Base-by-base conservation (phyloP, 2,329 filamentous ascomycete genomes). In the Orbilia quercus region DNA sequence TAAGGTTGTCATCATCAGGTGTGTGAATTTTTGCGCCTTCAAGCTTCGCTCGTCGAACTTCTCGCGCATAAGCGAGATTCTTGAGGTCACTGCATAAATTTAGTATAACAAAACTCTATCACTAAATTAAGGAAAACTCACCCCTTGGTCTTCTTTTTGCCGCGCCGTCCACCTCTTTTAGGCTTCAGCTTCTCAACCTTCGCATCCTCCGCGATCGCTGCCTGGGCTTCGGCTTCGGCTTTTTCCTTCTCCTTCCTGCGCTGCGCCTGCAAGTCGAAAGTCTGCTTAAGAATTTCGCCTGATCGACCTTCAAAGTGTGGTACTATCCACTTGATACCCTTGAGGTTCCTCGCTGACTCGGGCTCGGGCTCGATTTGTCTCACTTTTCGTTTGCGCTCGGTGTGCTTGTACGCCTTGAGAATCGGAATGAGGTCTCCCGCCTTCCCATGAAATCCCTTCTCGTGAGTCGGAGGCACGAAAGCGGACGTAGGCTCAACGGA, bases 1-100 rank as follows among this genome's bases (percentile, higher is more conserved):
- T 71, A 71, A 71, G 66, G 38, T 71, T 71, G 57, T 71, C 66
- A 14, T 71, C 66, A 47, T 71, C 66, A 9, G 66, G 66, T n/a
- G 66, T 71, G 18, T 71, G 66, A 47, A 64, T 71, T 28, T 60
- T 72, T 18, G 67, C 60, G n/a, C 67, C 67, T 25, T 64, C 67
- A 22, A 72, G 55, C 34, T 72, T 72, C 5, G 67, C 67, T 16
- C 67, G 44, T 14, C 67, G 67, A 45, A 72, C 67, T 25, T 72
- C 67, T 5, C 67, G 67, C n/a, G 67, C 67, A 25, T 72, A 72
- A 3, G 67, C 67, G 20, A 72, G 50, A 12, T 72, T 72, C 53
- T 72, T 72, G 3, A 72, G 47, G n/a, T 72, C 67, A 40, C 67
- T 72, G 42, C 16, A 36, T 51, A 1, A 57, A 25, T 20, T 69